phyloP scores from a whole-genome alignment of 2,329 filamentous ascomycete species.

The Pseudocercospora musae region DNA sequence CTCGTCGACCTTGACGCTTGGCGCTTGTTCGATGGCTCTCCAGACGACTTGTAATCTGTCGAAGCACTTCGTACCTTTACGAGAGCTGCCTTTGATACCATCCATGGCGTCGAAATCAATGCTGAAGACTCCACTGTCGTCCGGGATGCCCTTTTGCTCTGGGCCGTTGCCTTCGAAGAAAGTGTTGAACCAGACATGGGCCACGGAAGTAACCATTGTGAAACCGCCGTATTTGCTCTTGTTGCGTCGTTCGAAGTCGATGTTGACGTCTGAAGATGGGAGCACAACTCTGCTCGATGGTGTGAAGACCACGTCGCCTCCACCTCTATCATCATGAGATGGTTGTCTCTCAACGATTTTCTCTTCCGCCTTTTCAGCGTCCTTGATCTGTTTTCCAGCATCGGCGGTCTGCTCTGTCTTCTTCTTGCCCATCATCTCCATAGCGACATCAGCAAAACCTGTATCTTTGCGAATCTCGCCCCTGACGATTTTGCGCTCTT shows the following conservation, averaged over 20 bases:
- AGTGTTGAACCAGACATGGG: constrained; percentile 95
- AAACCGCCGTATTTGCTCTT: constrained; percentile 70
- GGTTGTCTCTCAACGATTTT: constrained; percentile 11
- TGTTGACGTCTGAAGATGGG: constrained; percentile 81
- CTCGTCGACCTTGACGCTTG: constrained; percentile 55
- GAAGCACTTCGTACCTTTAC: constrained; percentile 77
- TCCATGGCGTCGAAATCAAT: constrained; percentile 80
- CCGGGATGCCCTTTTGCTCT: constrained; percentile 62
- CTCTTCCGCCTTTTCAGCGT: constrained; percentile 22
- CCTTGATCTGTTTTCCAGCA: constrained; percentile 18
- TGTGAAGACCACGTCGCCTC: constrained; percentile 74
- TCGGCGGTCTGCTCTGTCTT: constrained; percentile 22
- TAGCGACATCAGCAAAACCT: constrained; percentile 45
- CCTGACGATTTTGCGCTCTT: constrained; percentile 66
- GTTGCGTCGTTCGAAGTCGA: constrained; percentile 83
- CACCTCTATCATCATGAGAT: constrained; percentile 45
- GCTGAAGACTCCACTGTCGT: constrained; percentile 68
- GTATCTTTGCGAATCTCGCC: constrained; percentile 47
- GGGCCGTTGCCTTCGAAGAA: constrained; percentile 84
- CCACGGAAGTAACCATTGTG: constrained; percentile 87
- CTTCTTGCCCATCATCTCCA: constrained; percentile 42
- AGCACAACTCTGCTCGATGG: constrained; percentile 67
- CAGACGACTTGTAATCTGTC: constrained; percentile 84
- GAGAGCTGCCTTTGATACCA: constrained; percentile 83
- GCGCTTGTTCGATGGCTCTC: constrained; percentile 49